A percentile compares a stretch with the other conserved stretches of the same genome.
Evolutionary conservation across 2,329 filamentous ascomycete species (phyloP).

Genomic region (Neofusicoccum kwambonambiense): DNA sequence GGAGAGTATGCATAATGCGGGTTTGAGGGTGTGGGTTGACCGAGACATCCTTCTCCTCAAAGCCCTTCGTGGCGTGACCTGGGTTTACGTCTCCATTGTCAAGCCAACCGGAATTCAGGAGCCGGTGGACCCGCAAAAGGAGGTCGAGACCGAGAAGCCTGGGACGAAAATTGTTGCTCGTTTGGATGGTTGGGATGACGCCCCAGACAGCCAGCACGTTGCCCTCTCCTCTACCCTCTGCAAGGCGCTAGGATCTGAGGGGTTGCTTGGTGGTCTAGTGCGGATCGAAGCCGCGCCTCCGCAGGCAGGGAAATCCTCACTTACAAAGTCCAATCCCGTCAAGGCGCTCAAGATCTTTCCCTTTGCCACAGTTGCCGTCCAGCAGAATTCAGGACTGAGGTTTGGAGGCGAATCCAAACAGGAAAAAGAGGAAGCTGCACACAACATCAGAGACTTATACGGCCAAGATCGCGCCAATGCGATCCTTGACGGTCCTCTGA

Average conservation of each 20-base stretch:
- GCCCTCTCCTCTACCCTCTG: slow-evolving; percentile 79
- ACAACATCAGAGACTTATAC: slow-evolving; percentile 71
- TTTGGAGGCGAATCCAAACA: slow-evolving; percentile 87
- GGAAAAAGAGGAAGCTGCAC: slow-evolving; percentile 73
- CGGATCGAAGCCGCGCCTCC: slow-evolving; percentile 80
- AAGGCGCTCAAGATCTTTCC: slow-evolving; percentile 76
- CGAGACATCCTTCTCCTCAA: slow-evolving; percentile 70
- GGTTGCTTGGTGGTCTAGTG: slow-evolving; percentile 80
- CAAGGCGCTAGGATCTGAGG: slow-evolving; percentile 66
- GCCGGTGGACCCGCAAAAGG: slow-evolving; percentile 69
- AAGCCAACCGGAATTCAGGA: slow-evolving; percentile 75
- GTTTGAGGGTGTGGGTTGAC: slow-evolving; percentile 81
- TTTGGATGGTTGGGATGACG: slow-evolving; percentile 77
- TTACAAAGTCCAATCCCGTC: slow-evolving; percentile 45
- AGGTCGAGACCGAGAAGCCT: slow-evolving; percentile 58
- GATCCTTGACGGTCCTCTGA: slow-evolving; percentile 79
- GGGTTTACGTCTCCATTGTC: slow-evolving; percentile 81
- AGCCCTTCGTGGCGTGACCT: slow-evolving; percentile 72
- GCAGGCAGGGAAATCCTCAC: slow-evolving; percentile 60
- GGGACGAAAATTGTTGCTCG: slow-evolving; percentile 72
- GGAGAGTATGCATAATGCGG: slow-evolving; percentile 47
- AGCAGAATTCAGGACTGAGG: slow-evolving; percentile 65
- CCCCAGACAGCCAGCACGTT: slow-evolving; percentile 76
- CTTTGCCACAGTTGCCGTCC: slow-evolving; percentile 61
- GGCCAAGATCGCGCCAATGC: slow-evolving; percentile 54